Evolutionary conservation across 179 eudicot genomes (phyloP), one percentile per base, ranked within the genome.

Genomic region (Spinacia oleracea): DNA sequence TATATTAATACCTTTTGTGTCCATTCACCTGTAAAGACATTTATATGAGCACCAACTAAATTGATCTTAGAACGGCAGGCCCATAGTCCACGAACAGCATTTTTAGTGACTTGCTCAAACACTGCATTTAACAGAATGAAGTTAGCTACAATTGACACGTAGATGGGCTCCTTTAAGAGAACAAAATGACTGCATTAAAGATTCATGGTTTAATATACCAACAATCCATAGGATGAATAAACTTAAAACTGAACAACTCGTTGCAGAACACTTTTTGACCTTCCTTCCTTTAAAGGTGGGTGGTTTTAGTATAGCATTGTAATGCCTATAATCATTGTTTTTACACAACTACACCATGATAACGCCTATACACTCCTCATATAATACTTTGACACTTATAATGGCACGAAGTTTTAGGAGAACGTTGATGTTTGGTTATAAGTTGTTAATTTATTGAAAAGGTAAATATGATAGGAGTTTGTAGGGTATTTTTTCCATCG

Each of bases 11-110:
- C 99, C 98, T 92, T 96, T 71, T 96, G 99, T 64, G 99, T 96
- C 99, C 99, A 96, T 89, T 93, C 98, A 82, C 99, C 99, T 8
- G 96, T 88, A 83, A 96, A 96, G 79, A 96, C 98, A 81, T 96
- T 91, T 67, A 96, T 93, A 82, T 96, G 99, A 75, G 99, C 99
- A 71, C 99, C 99, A 76, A 96, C 94, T 71, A 96, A 83, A 74
- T 92, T 89, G 43, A 96, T 86, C 85, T 86, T 89, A 71, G 99
- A 96, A 70, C 99, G 96, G 7, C 96, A 94, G 74, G 97, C 96
- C 99, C 99, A 96, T 74, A 96, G 77, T 66, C 98, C 99, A 56
- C 85, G 98, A 73, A 96, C 99, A 29, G 99, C 97, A 90, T 96
- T 96, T 88, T 93, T 96, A 20, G 99, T 86, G 73, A 92, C 99